Percentiles rank a stretch among this genome's conserved stretches.
Evolutionary conservation across 2,329 filamentous ascomycete species (phyloP).

Genomic region (Penicillium occitanis): DNA sequence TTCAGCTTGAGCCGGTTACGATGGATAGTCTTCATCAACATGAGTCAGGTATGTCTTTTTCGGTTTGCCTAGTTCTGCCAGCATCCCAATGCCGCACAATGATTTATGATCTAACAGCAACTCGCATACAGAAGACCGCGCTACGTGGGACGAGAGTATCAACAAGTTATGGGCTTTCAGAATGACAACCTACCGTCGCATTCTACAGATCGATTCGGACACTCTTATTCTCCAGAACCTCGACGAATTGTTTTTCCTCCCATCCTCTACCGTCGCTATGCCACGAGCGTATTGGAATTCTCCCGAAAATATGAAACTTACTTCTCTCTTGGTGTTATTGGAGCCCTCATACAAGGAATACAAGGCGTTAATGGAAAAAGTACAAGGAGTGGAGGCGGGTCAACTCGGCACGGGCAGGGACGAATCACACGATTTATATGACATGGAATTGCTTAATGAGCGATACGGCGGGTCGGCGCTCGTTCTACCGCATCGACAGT

Average conservation of each 20-base stretch:
- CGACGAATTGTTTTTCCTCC: conserved; percentile 71
- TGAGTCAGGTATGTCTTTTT: conserved; percentile 5
- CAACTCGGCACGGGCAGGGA: conserved; percentile 29
- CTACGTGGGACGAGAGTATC: conserved; percentile 63
- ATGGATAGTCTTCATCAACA: conserved; percentile 14
- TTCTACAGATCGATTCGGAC: conserved; percentile 64
- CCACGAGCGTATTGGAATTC: conserved; percentile 70
- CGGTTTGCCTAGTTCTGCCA: background rate
- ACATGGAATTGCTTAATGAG: conserved; percentile 68
- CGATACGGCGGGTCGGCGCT: conserved; percentile 60
- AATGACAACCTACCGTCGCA: conserved; percentile 61
- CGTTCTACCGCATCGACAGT: conserved; percentile 64
- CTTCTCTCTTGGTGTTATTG: conserved; percentile 62
- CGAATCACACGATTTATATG: conserved; percentile 43
- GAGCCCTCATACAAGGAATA: conserved; percentile 57
- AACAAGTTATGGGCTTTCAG: conserved; percentile 70
- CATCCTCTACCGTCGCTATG: conserved; percentile 62
- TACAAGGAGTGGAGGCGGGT: conserved; percentile 30
- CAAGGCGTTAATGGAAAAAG: conserved; percentile 30
- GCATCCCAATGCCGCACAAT: background rate
- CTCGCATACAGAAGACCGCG: conserved; percentile 26
- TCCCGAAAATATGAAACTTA: conserved; percentile 54
- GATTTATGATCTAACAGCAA: background rate
- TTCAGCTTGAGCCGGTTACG: conserved; percentile 49
- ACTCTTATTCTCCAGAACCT: conserved; percentile 61